phyloP scores from a whole-genome alignment of 2,329 filamentous ascomycete genomes.

The Calonectria fujianensis region DNA sequence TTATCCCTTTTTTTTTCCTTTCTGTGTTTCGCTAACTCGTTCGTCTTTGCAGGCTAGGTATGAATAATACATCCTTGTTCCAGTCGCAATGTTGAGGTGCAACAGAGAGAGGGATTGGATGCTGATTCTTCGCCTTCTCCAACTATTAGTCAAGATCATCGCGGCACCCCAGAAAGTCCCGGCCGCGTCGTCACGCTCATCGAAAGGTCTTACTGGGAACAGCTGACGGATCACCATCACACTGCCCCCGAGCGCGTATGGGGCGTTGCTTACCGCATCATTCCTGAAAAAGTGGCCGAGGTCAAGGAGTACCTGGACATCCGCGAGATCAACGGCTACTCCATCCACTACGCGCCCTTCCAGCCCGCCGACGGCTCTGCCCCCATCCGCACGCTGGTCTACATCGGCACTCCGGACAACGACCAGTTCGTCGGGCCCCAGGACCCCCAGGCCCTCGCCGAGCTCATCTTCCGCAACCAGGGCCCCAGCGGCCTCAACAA shows the following conservation, averaged over 20 bases:
- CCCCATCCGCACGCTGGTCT: constrained; percentile 80
- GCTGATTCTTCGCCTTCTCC: constrained; percentile 31
- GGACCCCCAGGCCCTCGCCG: constrained; percentile 84
- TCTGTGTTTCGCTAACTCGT: constrained; percentile 37
- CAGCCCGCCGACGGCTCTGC: constrained; percentile 67
- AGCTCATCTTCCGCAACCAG: constrained; percentile 84
- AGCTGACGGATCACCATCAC: constrained; percentile 80
- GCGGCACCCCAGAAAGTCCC: constrained; percentile 90
- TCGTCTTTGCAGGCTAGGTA: constrained; percentile 59
- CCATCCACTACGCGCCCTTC: constrained; percentile 92
- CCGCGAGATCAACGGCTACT: constrained; percentile 97
- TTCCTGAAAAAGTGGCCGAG: constrained; percentile 81
- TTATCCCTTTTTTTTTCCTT: constrained; percentile 6
- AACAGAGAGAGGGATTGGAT: neutral
- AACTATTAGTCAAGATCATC: constrained; percentile 86
- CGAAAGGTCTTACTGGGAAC: constrained; percentile 87
- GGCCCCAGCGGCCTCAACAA: constrained; percentile 93
- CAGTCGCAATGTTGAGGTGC: neutral
- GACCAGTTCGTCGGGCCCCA: constrained; percentile 93
- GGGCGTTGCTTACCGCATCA: constrained; percentile 94
- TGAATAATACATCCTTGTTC: neutral
- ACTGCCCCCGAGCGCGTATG: constrained; percentile 82
- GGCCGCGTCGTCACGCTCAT: constrained; percentile 96
- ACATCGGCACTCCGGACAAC: constrained; percentile 95
- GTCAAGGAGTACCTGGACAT: constrained; percentile 95